A percentile compares a stretch with the other conserved stretches of the same genome.
Conservation (phyloP, 179 eudicot genomes). For the Corrigiola litoralis region DNA sequence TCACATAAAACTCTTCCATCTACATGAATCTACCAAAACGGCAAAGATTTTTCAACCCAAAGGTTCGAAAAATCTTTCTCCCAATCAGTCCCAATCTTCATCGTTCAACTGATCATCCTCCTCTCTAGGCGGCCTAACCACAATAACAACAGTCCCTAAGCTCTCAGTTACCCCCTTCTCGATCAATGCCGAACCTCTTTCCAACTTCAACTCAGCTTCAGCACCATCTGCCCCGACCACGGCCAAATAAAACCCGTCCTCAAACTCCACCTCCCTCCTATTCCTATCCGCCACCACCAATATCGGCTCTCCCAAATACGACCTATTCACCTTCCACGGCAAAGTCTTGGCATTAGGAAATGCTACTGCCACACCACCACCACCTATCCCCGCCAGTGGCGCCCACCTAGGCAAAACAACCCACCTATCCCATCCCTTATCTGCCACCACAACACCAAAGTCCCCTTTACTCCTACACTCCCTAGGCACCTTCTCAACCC, state of each 20-base stretch:
- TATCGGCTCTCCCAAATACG: conserved; percentile 56
- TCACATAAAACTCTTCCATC: not conserved
- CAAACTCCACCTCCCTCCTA: conserved; percentile 44
- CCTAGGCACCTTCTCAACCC: conserved; percentile 55
- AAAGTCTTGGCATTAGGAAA: conserved; percentile 56
- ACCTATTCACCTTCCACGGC: conserved; percentile 70
- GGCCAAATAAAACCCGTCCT: conserved; percentile 74
- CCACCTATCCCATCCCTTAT: conserved; percentile 77
- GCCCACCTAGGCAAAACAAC: conserved; percentile 86
- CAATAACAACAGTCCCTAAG: conserved; percentile 73
- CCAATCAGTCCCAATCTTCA: conserved; percentile 64
- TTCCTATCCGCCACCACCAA: conserved; percentile 75
- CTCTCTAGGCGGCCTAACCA: conserved; percentile 81
- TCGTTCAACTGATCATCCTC: conserved; percentile 50
- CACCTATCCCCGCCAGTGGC: conserved; percentile 53
- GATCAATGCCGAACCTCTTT: conserved; percentile 61
- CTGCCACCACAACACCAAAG: conserved; percentile 59
- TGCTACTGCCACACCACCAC: conserved; percentile 69
- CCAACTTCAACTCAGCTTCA: conserved; percentile 56
- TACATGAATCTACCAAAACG: conserved; percentile 13
- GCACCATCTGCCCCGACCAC: conserved; percentile 19
- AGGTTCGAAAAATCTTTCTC: not conserved
- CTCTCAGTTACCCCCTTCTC: conserved; percentile 43
- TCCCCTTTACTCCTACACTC: conserved; percentile 50
- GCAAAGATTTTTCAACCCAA: too few relatives aligned